These are phyloP conservation scores for Nemania diffusa DNA, from an alignment of 2,329 filamentous ascomycete genomes.

Conservation along the genomic window DNA sequence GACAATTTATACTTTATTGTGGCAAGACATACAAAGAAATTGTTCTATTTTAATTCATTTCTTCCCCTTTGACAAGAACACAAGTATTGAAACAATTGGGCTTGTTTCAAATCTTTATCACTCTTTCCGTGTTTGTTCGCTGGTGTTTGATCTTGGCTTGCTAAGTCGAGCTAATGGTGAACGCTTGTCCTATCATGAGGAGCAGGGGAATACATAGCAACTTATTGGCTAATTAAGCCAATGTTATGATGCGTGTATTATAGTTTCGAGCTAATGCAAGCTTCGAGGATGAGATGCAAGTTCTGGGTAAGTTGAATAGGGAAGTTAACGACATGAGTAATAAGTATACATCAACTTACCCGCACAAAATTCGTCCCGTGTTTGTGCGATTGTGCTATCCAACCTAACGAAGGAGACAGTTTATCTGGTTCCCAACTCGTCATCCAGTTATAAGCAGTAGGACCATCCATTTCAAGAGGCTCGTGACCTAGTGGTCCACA, in stretches of 20 bases:
- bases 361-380: conserved; percentile 10
- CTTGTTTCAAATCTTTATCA: background rate
- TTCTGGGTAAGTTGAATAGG: background rate
- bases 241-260: too few relatives aligned
- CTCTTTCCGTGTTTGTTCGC: background rate
- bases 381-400: conserved; percentile 5
- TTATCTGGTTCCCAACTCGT: conserved; percentile 16
- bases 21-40: background rate
- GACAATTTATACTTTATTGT: conserved; percentile 11
- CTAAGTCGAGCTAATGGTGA: too few relatives aligned
- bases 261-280: too few relatives aligned
- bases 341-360: conserved; percentile 7
- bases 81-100: background rate
- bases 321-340: background rate
- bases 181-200: too few relatives aligned
- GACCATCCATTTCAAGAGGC: conserved; percentile 12
- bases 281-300: too few relatives aligned
- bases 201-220: too few relatives aligned
- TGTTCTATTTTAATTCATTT: background rate
- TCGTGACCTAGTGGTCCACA: conserved; percentile 22
- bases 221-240: too few relatives aligned
- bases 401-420: background rate
- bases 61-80: background rate
- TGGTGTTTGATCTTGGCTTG: background rate
- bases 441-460: conserved; percentile 32